phyloP scores from a whole-genome alignment of 139 green algal genomes.

The Yamagishiella unicocca region DNA sequence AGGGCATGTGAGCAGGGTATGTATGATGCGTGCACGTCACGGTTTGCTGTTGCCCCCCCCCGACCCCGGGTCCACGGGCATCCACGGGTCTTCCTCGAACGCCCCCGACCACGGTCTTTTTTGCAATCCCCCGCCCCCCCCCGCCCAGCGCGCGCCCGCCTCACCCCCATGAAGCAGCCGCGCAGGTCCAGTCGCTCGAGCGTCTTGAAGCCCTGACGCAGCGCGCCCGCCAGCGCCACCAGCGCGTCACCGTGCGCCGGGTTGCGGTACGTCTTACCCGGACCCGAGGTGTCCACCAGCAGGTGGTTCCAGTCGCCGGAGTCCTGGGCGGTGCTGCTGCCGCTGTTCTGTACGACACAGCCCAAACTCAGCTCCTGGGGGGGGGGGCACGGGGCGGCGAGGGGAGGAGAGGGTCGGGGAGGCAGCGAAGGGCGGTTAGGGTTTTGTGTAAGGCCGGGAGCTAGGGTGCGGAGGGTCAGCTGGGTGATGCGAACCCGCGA shows the following conservation, averaged over 20 bases:
- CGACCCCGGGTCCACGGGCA: too few relatives aligned
- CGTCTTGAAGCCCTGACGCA: slow-evolving; percentile 43
- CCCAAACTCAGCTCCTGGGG: slow-evolving; percentile 39
- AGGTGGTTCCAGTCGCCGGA: slow-evolving; percentile 38
- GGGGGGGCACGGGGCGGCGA: background rate
- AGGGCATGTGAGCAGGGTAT: too few relatives aligned
- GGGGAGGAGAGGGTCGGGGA: background rate
- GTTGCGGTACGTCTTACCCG: background rate
- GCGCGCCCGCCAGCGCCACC: slow-evolving; percentile 13
- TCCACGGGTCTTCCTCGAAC: too few relatives aligned
- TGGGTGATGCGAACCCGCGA: too few relatives aligned
- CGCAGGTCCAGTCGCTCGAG: slow-evolving; percentile 45
- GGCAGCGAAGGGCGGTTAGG: background rate
- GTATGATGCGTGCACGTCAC: too few relatives aligned
- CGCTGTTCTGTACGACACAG: slow-evolving; percentile 14
- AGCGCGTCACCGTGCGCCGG: slow-evolving; percentile 14
- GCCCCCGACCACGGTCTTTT: too few relatives aligned
- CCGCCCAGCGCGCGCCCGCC: background rate
- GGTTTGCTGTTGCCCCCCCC: background rate
- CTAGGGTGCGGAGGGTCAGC: too few relatives aligned
- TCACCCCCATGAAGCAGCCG: slow-evolving; percentile 43
- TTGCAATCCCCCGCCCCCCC: background rate
- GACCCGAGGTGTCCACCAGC: slow-evolving; percentile 22
- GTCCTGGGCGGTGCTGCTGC: background rate
- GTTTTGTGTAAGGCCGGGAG: too few relatives aligned